Evolutionary conservation across 2,329 filamentous ascomycete genomes (phyloP), one percentile per base, ranked within the genome.

Genomic region (Xylaria sp.): DNA sequence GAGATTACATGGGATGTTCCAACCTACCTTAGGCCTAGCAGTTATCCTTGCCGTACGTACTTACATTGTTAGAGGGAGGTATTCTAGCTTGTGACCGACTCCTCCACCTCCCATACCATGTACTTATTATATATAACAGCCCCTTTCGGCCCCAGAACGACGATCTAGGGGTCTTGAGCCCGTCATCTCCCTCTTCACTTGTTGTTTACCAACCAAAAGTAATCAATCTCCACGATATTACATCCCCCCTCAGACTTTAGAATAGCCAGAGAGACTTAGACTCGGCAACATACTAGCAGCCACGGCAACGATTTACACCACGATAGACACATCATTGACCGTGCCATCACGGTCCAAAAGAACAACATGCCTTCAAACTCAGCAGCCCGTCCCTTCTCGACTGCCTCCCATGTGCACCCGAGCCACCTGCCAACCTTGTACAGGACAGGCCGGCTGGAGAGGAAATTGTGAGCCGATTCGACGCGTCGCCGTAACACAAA

Each of bases 391-490:
- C 73, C 74, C 27, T 78, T 78, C 65, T 77, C 76, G 27, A 75
- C 75, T 50, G 69, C 72, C 11, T 73, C 77, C 42, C 73, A 74
- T 34, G 77, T 76, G 39, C 69, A 78, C 65, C 76, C 76, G 50
- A 72, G 74, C 27, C 74, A 77, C 61, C 72, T 77, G 21, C 76
- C 77, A 17, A 69, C 70, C 17, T 68, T 78, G 36, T 75, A 78
- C 69, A 74, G 70, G 54, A 71, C 72, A 57, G 72, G 74, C 30
- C 69, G 75, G 21, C 59, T 76, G 50, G 75, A 76, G 69, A 76
- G 74, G 69, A 76, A 69, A 59, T 56, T 76, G 75, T 71, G 32
- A 59, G 69, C 56, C 4, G 14, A 11, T 1, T 11, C 27, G 4
- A n/a, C 24, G 48, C 34, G 42, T 24, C 17, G 3, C 39, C n/a